Conservation (phyloP, 2,329 filamentous ascomycete genomes). For the Fusarium albosuccineum region DNA sequence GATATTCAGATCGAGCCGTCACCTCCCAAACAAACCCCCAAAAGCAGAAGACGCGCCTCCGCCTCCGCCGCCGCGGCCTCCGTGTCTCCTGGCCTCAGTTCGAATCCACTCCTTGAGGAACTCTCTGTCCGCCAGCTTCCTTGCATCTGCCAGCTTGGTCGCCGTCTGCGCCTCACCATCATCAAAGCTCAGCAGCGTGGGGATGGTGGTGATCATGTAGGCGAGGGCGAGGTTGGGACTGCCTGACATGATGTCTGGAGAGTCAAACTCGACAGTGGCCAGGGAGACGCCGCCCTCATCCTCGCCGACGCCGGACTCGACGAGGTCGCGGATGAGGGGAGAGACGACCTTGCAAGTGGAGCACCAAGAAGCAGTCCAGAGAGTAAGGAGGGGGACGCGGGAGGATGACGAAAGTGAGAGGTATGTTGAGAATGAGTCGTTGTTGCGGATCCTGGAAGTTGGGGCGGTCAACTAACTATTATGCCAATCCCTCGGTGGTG, state of each 20-base stretch:
- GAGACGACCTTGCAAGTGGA: conserved; percentile 64
- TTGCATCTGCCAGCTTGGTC: conserved; percentile 64
- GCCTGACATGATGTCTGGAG: conserved; percentile 66
- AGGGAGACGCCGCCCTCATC: conserved; percentile 68
- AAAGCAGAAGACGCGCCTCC: conserved; percentile 51
- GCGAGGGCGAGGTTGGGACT: conserved; percentile 59
- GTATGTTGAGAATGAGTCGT: conserved; percentile 67
- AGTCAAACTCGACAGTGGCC: conserved; percentile 68
- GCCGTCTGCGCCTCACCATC: conserved; percentile 64
- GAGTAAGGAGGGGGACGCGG: conserved; percentile 67
- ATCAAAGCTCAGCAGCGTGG: conserved; percentile 70
- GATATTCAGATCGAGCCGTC: neutral
- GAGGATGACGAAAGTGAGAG: conserved; percentile 67
- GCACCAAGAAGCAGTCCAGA: conserved; percentile 73
- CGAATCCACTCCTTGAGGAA: conserved; percentile 68
- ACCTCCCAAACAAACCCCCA: conserved; percentile 58
- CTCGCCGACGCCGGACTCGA: conserved; percentile 66
- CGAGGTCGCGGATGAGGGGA: conserved; percentile 62
- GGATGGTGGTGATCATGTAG: conserved; percentile 71
- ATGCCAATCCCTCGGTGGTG: neutral
- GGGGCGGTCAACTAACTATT: conserved; percentile 21
- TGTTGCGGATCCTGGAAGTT: conserved; percentile 63
- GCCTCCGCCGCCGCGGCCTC: conserved; percentile 58
- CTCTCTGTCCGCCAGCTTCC: conserved; percentile 60
- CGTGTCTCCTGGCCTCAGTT: conserved; percentile 62